A percentile compares a stretch with the other conserved stretches of the same genome.
These are phyloP conservation scores for Boletus tomentosulus DNA, from an alignment of 768 basidiomycete species.

Conservation along the genomic window DNA sequence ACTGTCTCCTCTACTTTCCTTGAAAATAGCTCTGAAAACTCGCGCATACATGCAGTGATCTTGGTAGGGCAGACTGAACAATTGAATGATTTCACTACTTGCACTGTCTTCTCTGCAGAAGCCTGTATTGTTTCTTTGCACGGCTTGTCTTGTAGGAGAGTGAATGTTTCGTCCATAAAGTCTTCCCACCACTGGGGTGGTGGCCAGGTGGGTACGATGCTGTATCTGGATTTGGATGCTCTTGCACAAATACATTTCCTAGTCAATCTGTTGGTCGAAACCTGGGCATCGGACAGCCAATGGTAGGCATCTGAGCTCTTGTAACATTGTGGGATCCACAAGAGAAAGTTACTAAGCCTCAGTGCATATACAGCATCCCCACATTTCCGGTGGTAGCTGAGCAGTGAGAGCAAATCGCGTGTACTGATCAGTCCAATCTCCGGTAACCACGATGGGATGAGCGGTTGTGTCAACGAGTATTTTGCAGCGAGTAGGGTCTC, in stretches of 20 bases:
- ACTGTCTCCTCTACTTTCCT: neutral
- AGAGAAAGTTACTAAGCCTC: too few relatives aligned
- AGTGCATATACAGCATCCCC: too few relatives aligned
- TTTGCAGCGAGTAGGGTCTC: too few relatives aligned
- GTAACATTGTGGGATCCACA: too few relatives aligned
- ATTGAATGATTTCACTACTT: neutral
- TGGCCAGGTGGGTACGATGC: neutral
- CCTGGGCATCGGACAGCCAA: too few relatives aligned
- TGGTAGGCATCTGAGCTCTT: too few relatives aligned
- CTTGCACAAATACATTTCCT: neutral
- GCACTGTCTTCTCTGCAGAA: neutral
- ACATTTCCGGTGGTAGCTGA: too few relatives aligned
- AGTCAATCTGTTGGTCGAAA: too few relatives aligned
- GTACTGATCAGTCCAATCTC: too few relatives aligned
- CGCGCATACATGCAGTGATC: conserved; percentile 12
- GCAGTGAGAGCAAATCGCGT: too few relatives aligned
- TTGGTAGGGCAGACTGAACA: neutral
- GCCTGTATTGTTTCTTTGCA: conserved; percentile 7
- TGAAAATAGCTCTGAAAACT: conserved; percentile 7
- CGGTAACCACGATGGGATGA: too few relatives aligned
- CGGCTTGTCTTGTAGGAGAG: conserved; percentile 14
- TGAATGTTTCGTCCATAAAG: conserved; percentile 13
- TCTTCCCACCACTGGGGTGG: conserved; percentile 19
- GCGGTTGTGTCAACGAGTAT: too few relatives aligned
- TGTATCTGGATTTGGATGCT: neutral